Conservation (phyloP, 768 basidiomycete species). For the Kondoa subrosea region DNA sequence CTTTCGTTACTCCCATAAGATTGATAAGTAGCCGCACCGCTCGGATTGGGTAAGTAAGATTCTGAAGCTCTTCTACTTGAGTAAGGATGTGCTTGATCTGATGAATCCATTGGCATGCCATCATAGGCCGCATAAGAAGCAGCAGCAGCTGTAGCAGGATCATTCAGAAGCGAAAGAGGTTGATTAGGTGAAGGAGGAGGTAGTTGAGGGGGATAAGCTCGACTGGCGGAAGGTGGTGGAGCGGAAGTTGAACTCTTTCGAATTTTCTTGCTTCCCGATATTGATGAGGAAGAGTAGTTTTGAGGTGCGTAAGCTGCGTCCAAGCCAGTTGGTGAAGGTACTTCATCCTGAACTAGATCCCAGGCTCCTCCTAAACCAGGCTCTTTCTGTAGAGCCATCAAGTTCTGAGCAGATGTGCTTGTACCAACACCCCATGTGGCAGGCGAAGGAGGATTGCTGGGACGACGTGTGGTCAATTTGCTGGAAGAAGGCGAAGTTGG, state of each 20-base stretch:
- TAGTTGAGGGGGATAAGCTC: background rate
- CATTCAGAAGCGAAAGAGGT: constrained; percentile 16
- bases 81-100: background rate
- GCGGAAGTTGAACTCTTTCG: background rate
- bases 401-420: background rate
- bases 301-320: background rate
- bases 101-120: background rate
- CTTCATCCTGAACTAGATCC: background rate
- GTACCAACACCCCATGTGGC: background rate
- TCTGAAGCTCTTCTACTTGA: no score
- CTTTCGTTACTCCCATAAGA: constrained; percentile 8
- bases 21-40: background rate
- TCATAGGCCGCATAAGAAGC: constrained; percentile 7
- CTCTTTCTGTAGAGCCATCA: background rate
- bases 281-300: background rate
- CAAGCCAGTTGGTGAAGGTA: background rate
- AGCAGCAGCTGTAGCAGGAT: constrained; percentile 23
- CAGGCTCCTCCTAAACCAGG: background rate
- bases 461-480: background rate
- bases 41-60: constrained; percentile 1
- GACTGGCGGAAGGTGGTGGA: background rate
- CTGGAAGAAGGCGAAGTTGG: background rate
- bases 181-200: background rate
- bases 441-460: constrained; percentile 3
- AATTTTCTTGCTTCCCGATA: background rate